Base-by-base conservation (phyloP, 2,329 filamentous ascomycete species). In the Fusarium sp. region DNA sequence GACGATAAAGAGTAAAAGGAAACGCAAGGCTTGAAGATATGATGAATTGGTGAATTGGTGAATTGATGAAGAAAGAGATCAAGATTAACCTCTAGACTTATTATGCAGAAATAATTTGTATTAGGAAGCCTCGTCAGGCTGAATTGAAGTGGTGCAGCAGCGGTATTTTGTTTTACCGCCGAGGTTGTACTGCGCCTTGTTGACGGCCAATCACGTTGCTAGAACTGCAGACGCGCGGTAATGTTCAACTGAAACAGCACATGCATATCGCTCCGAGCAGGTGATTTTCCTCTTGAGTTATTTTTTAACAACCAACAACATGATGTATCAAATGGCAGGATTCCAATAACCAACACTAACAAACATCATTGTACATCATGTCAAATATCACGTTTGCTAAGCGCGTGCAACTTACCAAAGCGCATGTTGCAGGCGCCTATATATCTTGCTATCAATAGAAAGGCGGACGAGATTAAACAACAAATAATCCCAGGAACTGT, bases 1-100 rank as follows among this genome's bases (percentile, higher is more conserved):
- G 3, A 3, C n/a, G n/a, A n/a, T n/a, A n/a, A 24, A 24, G 24
- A 8, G n/a, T 4, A 15, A 15, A 15, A 2, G 12, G 11, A 5
- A 15, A 11, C 9, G 15, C 13, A 30, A 12, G 4, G 8, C 2
- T 16, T 8, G 10, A n/a, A 20, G 20, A 5, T 10, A 6, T 20
- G 13, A 20, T 24, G 5, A 24, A 24, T 5, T 24, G 24, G 5
- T 20, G 6, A 11, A 13, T 4, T 2, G 24, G 15, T 5, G 9
- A 34, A 34, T 16, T 0, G 8, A 32, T 16, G 7, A 32, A 18
- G 22, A 27, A 12, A 22, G 4, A 4, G 22, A 27, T 5, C 2
- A 27, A 27, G 10, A 18, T 11, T 11, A 3, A 4, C 11, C 18
- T 12, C 0, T 2, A 11, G 11, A 18, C 7, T 25, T 45, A 24